Conservation (phyloP, 2,329 filamentous ascomycete species). For the Aspergillus aculeatinus region DNA sequence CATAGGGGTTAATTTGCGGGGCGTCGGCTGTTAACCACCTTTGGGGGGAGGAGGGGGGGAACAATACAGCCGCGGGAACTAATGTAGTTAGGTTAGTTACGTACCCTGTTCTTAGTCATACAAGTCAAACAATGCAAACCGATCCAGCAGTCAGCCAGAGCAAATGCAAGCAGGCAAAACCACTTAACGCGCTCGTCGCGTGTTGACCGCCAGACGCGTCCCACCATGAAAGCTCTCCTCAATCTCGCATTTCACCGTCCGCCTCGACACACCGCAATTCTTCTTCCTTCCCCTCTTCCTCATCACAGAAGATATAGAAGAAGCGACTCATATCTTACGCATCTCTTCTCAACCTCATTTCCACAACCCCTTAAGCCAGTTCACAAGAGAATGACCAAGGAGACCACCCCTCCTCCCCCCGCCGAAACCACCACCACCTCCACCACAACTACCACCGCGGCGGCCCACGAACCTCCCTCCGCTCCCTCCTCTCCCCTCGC, state of each 20-base stretch:
- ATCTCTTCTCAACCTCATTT: background rate
- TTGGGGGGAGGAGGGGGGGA: background rate
- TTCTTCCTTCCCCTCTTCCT: slow-evolving; percentile 1
- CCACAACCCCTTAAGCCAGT: background rate
- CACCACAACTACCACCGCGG: slow-evolving; percentile 19
- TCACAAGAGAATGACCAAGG: slow-evolving; percentile 42
- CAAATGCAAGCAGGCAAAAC: background rate
- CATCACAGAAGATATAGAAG: slow-evolving; percentile 19
- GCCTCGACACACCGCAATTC: slow-evolving; percentile 3
- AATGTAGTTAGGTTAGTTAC: no score
- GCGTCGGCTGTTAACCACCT: background rate
- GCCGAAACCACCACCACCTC: slow-evolving; percentile 25
- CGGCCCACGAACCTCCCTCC: slow-evolving; percentile 52
- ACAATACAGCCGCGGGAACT: background rate
- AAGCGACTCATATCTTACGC: background rate
- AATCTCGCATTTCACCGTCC: slow-evolving; percentile 1
- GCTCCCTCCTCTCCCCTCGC: slow-evolving; percentile 71
- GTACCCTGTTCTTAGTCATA: background rate
- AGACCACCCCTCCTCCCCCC: slow-evolving; percentile 41
- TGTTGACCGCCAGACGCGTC: slow-evolving; percentile 26
- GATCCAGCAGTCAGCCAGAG: slow-evolving; percentile 16
- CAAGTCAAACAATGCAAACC: slow-evolving; percentile 13
- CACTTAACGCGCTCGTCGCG: slow-evolving; percentile 22
- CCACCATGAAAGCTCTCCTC: slow-evolving; percentile 8
- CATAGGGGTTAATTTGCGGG: background rate